Percentiles rank a stretch among this genome's conserved stretches.
Conservation (phyloP, 768 basidiomycete species). For the Cystobasidium tubakii region DNA sequence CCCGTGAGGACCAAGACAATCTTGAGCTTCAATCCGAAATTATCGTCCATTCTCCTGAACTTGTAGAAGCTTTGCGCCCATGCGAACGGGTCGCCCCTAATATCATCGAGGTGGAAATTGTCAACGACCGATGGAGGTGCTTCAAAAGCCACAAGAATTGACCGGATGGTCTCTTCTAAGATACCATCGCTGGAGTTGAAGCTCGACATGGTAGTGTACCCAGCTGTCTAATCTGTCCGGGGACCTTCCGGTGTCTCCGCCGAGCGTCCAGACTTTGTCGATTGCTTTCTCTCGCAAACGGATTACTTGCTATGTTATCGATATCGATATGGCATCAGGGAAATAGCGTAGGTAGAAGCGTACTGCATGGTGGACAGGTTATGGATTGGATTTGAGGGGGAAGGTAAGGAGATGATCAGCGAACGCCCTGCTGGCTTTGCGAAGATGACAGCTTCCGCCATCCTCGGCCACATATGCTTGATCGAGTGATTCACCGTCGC, state of each 20-base stretch:
- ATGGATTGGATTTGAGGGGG: too few relatives aligned
- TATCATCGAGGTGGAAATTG: not conserved
- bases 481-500: too few relatives aligned
- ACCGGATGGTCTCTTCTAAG: not conserved
- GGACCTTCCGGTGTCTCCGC: too few relatives aligned
- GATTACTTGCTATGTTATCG: too few relatives aligned
- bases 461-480: too few relatives aligned
- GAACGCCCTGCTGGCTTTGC: too few relatives aligned
- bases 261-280: not conserved
- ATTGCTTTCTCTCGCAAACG: not conserved
- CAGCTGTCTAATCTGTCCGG: too few relatives aligned
- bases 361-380: too few relatives aligned
- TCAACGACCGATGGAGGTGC: not conserved
- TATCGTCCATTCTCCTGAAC: not conserved
- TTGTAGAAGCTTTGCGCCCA: not conserved
- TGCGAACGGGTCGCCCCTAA: not conserved
- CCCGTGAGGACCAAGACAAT: conserved; percentile 1
- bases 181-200: not conserved
- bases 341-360: too few relatives aligned
- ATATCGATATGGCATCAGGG: too few relatives aligned
- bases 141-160: not conserved
- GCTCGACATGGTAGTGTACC: not conserved
- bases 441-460: too few relatives aligned
- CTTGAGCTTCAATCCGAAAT: not conserved
- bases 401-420: too few relatives aligned